Base-by-base conservation (phyloP, 2,329 filamentous ascomycete genomes). In the Aspergillus floridensis region DNA sequence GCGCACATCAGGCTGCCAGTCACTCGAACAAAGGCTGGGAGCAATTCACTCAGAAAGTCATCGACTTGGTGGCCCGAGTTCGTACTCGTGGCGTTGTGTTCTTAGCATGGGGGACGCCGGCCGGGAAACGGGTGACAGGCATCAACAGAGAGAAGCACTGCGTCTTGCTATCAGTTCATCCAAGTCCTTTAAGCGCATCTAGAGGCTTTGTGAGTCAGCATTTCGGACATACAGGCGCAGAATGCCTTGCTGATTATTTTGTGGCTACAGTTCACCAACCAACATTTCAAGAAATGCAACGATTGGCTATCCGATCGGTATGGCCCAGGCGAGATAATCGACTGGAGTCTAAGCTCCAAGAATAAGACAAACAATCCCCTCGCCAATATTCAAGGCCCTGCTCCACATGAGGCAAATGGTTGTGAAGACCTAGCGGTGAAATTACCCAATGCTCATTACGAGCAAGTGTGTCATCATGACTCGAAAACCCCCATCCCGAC, bases 1-100 rank as follows among this genome's bases (percentile, higher is more conserved):
- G 92, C 24, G 91, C 91, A 0, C 90, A 96, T 72, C 87, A 96
- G 67, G 88, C 95, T 50, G 93, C 95, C 74, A 91, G 87, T 29
- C 95, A 99, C 76, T 81, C 89, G 2, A 89, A 89, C 68, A 88
- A 88, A 63, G 95, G 95, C 16, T 99, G 95, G 95, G 95, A 99
- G 77, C 82, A 83, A 49, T 91, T 99, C 72, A 99, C 93, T 21
- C 93, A 97, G 72, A 90, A 87, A 64, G 89, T 95, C 47, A 96
- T 99, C 63, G 92, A 98, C 65, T 84, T 90, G 0, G 91, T 98
- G 2, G 90, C 90, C 0, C 86, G 88, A 71, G 87, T 89, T 66
- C 84, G 92, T 49, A 87, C 85, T 0, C 82, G 83, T 29, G 95
- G 95, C 1, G 93, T 99, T 1, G 95, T 97, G 4, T 99, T 97